Evolutionary conservation across 2,329 filamentous ascomycete species (phyloP).

Genomic region (Sporothrix pseudoabietina): DNA sequence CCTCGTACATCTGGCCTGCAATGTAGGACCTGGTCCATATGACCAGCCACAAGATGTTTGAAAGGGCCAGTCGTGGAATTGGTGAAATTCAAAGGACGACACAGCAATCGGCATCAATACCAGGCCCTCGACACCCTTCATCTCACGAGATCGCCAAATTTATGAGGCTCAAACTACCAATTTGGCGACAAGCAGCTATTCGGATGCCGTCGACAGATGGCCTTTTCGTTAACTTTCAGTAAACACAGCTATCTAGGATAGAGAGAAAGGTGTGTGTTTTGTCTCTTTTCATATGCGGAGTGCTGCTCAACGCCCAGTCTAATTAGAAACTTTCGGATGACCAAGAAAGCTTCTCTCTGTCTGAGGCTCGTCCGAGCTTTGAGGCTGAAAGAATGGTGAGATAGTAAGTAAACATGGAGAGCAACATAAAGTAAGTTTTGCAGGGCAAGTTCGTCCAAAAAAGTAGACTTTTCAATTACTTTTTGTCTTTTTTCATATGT

Average conservation of each 20-base stretch:
- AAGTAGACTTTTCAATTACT: background rate
- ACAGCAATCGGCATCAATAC: background rate
- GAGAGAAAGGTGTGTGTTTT: background rate
- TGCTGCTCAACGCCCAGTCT: constrained; percentile 1
- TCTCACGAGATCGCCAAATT: constrained; percentile 8
- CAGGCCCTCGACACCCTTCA: too few relatives aligned
- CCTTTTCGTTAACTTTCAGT: background rate
- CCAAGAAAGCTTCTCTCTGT: constrained; percentile 19
- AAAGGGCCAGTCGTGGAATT: background rate
- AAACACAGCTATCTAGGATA: background rate
- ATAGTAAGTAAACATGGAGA: background rate
- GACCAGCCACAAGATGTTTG: background rate
- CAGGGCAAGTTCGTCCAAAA: background rate
- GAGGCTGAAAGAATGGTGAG: background rate
- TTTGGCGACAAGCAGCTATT: background rate
- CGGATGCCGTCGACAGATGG: background rate
- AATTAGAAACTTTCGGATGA: background rate
- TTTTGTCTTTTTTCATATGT: background rate
- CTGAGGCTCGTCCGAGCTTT: background rate
- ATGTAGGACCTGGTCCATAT: constrained; percentile 10
- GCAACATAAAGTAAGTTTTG: background rate
- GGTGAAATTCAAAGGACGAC: background rate
- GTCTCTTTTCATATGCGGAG: background rate
- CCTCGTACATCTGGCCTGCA: too few relatives aligned
- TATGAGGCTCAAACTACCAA: background rate